Conservation (phyloP, 2,329 filamentous ascomycete species). For the Scedosporium minutisporum region DNA sequence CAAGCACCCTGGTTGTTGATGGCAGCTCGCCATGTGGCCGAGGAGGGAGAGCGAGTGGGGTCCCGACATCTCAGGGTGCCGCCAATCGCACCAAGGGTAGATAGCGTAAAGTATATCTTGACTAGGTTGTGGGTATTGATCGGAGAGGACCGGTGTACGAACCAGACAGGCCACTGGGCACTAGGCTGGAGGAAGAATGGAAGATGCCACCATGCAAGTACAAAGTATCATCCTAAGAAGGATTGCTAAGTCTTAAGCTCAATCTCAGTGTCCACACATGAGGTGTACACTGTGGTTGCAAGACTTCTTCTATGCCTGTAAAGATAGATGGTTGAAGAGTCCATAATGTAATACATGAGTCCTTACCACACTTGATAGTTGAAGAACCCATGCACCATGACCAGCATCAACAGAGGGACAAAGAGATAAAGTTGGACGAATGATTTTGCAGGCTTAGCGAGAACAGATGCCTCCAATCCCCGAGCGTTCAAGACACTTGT, state of each 20-base stretch:
- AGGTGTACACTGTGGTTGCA: background rate
- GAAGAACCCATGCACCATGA: background rate
- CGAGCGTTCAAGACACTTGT: background rate
- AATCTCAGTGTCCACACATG: background rate
- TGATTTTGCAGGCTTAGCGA: background rate
- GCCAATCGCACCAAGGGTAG: background rate
- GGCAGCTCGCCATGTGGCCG: constrained; percentile 6
- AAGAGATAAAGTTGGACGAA: background rate
- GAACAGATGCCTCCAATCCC: background rate
- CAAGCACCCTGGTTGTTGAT: background rate
- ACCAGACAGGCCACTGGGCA: background rate
- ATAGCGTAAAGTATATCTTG: background rate
- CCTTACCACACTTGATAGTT: too few relatives aligned
- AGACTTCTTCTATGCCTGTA: background rate
- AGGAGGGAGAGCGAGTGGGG: constrained; percentile 6
- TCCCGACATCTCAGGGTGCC: constrained; percentile 1
- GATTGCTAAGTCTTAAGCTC: background rate
- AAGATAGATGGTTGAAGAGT: background rate
- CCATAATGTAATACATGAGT: background rate
- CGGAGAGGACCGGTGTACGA: background rate
- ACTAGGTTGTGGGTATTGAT: background rate
- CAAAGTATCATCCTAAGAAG: background rate
- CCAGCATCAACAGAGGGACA: background rate
- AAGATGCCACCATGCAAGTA: background rate
- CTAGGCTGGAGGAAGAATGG: background rate